Conservation (phyloP, 495 filamentous ascomycete species). For the Amphirosellinia nigrospora region DNA sequence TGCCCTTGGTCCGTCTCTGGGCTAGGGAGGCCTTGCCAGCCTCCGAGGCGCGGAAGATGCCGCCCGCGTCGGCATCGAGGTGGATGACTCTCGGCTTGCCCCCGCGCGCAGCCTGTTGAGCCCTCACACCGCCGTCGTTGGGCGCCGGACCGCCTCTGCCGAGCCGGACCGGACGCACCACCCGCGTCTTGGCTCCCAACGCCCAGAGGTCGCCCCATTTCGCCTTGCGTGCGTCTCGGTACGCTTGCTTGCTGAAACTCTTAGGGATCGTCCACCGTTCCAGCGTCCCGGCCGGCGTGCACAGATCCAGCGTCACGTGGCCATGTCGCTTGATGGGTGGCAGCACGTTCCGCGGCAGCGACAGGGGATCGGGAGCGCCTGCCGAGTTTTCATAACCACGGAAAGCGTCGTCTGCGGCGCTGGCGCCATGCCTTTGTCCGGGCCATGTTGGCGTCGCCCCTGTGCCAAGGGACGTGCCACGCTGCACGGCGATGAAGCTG, state of each 20-base stretch:
- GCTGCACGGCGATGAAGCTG: constrained; percentile 86
- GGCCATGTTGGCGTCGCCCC: constrained; percentile 53
- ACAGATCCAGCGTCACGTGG: constrained; percentile 88
- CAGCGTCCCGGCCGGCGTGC: constrained; percentile 83
- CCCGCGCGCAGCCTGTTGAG: constrained; percentile 36
- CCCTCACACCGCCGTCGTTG: constrained; percentile 51
- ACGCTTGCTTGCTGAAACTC: constrained; percentile 79
- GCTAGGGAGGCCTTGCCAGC: constrained; percentile 31
- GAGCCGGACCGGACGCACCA: constrained; percentile 63
- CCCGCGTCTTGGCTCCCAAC: constrained; percentile 87
- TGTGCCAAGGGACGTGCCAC: constrained; percentile 59
- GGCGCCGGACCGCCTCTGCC: constrained; percentile 49
- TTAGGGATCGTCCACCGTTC: constrained; percentile 93
- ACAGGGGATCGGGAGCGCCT: constrained; percentile 60
- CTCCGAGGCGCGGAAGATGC: constrained; percentile 43
- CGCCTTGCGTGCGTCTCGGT: constrained; percentile 88
- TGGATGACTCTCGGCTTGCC: constrained; percentile 43
- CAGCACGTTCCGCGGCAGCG: constrained; percentile 78
- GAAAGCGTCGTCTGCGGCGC: constrained; percentile 45
- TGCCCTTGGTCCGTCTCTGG: constrained; percentile 61
- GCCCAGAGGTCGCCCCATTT: constrained; percentile 96
- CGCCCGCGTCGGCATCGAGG: constrained; percentile 40
- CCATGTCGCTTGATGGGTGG: constrained; percentile 84
- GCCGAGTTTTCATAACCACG: constrained; percentile 46
- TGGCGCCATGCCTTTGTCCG: constrained; percentile 33